Percentiles rank a stretch among this genome's conserved stretches.
Conservation (phyloP, 352 stramenopile species). For the Phytophthora ohioensis region DNA sequence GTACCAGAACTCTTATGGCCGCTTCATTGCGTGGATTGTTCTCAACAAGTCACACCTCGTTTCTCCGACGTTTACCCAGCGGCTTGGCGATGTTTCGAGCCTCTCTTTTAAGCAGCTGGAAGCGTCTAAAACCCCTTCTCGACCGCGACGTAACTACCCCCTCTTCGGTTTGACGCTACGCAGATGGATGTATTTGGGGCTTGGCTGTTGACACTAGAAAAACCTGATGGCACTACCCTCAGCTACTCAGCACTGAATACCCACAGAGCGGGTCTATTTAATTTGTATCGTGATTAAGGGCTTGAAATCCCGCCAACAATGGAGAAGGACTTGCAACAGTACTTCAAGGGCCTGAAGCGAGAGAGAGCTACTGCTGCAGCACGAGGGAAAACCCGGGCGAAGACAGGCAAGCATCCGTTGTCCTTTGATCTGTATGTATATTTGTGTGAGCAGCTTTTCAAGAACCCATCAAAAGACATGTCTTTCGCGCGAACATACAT, state of each 20-base stretch:
- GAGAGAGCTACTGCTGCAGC: slow-evolving; percentile 8
- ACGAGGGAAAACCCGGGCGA: background rate
- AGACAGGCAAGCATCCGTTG: slow-evolving; percentile 26
- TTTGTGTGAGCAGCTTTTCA: slow-evolving; percentile 8
- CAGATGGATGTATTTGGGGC: slow-evolving; percentile 16
- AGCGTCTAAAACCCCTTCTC: slow-evolving; percentile 11
- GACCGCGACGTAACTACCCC: slow-evolving; percentile 2
- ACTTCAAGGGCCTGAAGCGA: slow-evolving; percentile 24
- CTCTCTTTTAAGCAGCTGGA: slow-evolving; percentile 16
- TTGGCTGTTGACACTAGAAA: slow-evolving; percentile 34
- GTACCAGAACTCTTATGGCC: slow-evolving; percentile 23
- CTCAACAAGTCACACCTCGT: slow-evolving; percentile 4
- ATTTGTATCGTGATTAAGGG: slow-evolving; percentile 23
- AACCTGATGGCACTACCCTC: slow-evolving; percentile 8
- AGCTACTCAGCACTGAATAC: slow-evolving; percentile 29
- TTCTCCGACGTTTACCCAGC: background rate
- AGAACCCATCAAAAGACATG: slow-evolving; percentile 8
- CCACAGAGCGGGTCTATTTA: slow-evolving; percentile 20
- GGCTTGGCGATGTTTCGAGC: slow-evolving; percentile 10
- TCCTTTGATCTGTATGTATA: slow-evolving; percentile 18
- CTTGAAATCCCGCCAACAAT: slow-evolving; percentile 5
- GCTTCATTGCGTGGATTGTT: slow-evolving; percentile 21
- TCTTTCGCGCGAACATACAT: slow-evolving; percentile 33
- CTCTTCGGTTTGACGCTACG: slow-evolving; percentile 19
- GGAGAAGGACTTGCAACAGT: slow-evolving; percentile 5